Evolutionary conservation across 2,329 filamentous ascomycete genomes (phyloP).

Genomic region (Sphaerostilbella broomeana): DNA sequence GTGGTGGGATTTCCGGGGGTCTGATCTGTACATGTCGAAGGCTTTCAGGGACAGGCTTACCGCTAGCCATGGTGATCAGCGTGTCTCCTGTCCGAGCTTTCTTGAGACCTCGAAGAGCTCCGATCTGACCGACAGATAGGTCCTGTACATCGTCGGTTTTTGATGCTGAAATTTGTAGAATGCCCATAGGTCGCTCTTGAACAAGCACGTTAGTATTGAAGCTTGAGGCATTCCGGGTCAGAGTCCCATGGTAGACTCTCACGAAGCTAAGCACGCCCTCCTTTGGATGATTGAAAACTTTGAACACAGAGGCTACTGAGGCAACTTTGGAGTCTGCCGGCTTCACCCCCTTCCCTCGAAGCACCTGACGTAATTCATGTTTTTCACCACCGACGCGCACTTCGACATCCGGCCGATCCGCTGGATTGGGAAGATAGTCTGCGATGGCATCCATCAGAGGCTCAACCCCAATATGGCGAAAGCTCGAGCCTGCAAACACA

Average conservation of each 20-base stretch:
- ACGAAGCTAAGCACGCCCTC: constrained; percentile 88
- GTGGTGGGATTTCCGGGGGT: constrained; percentile 82
- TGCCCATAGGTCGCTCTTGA: constrained; percentile 72
- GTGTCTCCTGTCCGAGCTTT: constrained; percentile 92
- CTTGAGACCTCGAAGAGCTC: constrained; percentile 85
- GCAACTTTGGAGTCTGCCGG: constrained; percentile 30
- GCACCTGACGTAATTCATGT: constrained; percentile 29
- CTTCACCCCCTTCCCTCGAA: constrained; percentile 34
- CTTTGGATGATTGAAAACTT: constrained; percentile 82
- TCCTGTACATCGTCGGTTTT: constrained; percentile 78
- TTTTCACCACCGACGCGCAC: constrained; percentile 60
- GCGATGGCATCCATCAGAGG: constrained; percentile 83
- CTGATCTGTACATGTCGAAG: constrained; percentile 74
- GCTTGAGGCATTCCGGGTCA: constrained; percentile 66
- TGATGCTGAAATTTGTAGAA: constrained; percentile 84
- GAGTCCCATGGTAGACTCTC: constrained; percentile 77
- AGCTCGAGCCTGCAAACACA: constrained; percentile 85
- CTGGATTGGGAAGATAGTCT: constrained; percentile 78
- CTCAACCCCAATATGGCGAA: constrained; percentile 90
- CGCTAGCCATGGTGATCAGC: constrained; percentile 62
- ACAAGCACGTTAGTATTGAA: constrained; percentile 82
- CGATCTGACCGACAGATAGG: constrained; percentile 83
- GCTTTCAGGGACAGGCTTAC: constrained; percentile 57
- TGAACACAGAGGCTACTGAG: constrained; percentile 70
- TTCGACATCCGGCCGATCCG: constrained; percentile 71